Conservation (phyloP, 2,329 filamentous ascomycete species). For the Colletotrichum spaethianum region DNA sequence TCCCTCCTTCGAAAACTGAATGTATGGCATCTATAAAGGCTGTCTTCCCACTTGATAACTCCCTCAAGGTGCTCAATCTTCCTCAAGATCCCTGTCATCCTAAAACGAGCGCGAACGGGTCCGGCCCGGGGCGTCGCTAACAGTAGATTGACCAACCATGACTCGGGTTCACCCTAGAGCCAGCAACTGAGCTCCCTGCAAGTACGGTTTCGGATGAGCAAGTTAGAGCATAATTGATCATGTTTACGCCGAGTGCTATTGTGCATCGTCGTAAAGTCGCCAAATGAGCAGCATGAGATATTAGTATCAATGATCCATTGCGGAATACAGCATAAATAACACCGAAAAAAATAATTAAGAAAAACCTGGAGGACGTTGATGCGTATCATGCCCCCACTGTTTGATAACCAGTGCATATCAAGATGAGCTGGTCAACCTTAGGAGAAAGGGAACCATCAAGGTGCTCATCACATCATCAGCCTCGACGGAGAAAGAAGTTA, state of each 20-base stretch:
- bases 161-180: slow-evolving; percentile 42
- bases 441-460: slow-evolving; percentile 26
- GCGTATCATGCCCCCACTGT: neutral
- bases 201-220: slow-evolving; percentile 49
- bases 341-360: too few relatives aligned
- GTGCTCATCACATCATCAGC: slow-evolving; percentile 35
- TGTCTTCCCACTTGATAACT: neutral
- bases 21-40: neutral
- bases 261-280: neutral
- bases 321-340: neutral
- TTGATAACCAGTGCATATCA: neutral
- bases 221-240: slow-evolving; percentile 52
- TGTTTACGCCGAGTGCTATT: slow-evolving; percentile 30
- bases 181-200: slow-evolving; percentile 39
- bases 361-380: neutral
- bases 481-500: slow-evolving; percentile 6
- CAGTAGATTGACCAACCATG: slow-evolving; percentile 48
- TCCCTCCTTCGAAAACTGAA: too few relatives aligned
- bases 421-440: neutral
- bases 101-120: slow-evolving; percentile 37
- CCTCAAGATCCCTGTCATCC: slow-evolving; percentile 28
- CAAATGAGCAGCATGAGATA: neutral
- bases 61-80: slow-evolving; percentile 37
- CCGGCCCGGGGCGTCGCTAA: slow-evolving; percentile 24
- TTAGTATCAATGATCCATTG: accelerated